phyloP scores from a whole-genome alignment of 352 stramenopile genomes.

The Albugo laibachii region DNA sequence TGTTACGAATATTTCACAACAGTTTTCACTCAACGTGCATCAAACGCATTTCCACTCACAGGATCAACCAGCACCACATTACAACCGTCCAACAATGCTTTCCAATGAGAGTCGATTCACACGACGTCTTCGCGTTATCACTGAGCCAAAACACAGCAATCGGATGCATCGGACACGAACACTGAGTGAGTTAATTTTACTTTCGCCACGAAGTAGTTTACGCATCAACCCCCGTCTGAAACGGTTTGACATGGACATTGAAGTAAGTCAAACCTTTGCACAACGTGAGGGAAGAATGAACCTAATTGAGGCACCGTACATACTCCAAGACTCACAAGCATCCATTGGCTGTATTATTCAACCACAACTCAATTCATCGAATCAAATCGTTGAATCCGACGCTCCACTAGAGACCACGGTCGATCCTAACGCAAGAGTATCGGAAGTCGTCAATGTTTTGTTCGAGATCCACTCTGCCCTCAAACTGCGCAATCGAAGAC shows the following conservation, averaged over 20 bases:
- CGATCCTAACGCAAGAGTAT: conserved; percentile 20
- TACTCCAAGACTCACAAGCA: neutral
- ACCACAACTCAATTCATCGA: conserved; percentile 12
- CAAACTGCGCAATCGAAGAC: conserved; percentile 53
- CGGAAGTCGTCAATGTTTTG: conserved; percentile 62
- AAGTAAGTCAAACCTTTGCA: conserved; percentile 45
- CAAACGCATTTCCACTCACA: too few species aligned
- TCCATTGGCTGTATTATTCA: conserved; percentile 10
- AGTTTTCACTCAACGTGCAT: too few species aligned
- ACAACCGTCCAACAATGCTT: neutral
- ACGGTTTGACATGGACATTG: conserved; percentile 73
- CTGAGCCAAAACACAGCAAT: conserved; percentile 66
- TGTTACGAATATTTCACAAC: too few species aligned
- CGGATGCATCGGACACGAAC: conserved; percentile 72
- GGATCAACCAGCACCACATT: conserved; percentile 2
- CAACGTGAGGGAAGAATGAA: conserved; percentile 51
- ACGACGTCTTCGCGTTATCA: conserved; percentile 53
- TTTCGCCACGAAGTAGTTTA: conserved; percentile 39
- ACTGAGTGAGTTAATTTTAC: conserved; percentile 49
- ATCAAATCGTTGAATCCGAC: conserved; percentile 12
- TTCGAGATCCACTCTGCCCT: conserved; percentile 73
- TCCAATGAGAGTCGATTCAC: conserved; percentile 12
- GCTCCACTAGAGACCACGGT: conserved; percentile 5
- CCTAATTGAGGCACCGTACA: conserved; percentile 16
- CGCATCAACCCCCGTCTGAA: conserved; percentile 34